Conservation (phyloP, 179 eudicot species). For the Pouteria campechiana region DNA sequence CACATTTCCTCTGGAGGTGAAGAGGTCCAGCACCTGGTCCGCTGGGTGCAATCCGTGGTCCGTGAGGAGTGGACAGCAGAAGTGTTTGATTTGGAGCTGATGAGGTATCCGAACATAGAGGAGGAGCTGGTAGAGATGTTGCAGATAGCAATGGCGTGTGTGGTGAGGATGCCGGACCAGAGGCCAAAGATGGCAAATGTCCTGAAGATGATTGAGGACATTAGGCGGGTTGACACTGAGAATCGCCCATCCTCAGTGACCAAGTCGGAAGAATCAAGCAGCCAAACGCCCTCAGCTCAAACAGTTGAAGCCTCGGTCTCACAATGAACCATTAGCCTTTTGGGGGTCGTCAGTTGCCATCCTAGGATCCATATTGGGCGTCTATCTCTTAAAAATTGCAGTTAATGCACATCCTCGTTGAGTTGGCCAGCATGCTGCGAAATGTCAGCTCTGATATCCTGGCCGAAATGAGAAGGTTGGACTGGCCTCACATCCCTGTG, state of each 20-base stretch:
- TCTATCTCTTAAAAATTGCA: neutral
- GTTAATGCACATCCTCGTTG: slow-evolving; percentile 11
- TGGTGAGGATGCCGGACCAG: slow-evolving; percentile 41
- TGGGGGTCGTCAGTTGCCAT: slow-evolving; percentile 14
- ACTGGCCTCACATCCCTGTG: no score
- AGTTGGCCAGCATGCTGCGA: neutral
- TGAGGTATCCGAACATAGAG: slow-evolving; percentile 58
- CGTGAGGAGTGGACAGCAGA: slow-evolving; percentile 95
- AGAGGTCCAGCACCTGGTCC: slow-evolving; percentile 49
- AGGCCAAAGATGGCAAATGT: slow-evolving; percentile 61
- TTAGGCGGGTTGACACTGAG: slow-evolving; percentile 25
- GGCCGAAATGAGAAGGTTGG: no score
- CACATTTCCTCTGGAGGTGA: slow-evolving; percentile 16
- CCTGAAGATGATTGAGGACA: slow-evolving; percentile 44
- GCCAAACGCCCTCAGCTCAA: slow-evolving; percentile 20
- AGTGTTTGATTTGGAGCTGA: slow-evolving; percentile 69
- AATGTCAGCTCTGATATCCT: no score
- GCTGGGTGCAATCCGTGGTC: slow-evolving; percentile 89
- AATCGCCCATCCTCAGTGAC: slow-evolving; percentile 18
- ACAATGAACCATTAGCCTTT: slow-evolving; percentile 18
- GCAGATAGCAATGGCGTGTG: slow-evolving; percentile 65
- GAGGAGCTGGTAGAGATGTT: slow-evolving; percentile 86
- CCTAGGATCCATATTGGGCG: neutral
- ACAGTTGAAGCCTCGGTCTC: slow-evolving; percentile 29
- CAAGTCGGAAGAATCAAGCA: slow-evolving; percentile 35